Percentiles rank a stretch among this genome's conserved stretches.
phyloP scores from a whole-genome alignment of 176 grass and related monocot species.

The Metroxylon sagu region DNA sequence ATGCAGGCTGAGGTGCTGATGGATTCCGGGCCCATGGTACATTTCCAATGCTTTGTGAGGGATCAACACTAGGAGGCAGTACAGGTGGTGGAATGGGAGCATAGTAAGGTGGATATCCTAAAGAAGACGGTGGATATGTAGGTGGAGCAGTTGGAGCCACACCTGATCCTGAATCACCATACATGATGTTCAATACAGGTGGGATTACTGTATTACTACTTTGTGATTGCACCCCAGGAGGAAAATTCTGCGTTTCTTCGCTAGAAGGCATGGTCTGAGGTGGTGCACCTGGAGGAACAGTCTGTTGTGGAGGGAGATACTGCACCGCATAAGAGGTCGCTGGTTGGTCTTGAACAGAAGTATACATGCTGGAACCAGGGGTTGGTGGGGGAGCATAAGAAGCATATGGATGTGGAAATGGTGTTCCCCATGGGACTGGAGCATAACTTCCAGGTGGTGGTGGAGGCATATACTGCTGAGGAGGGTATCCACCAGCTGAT shows the following conservation, averaged over 20 bases:
- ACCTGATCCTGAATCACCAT: conserved; percentile 46
- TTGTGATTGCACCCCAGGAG: conserved; percentile 47
- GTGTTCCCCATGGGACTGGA: conserved; percentile 64
- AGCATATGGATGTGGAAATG: conserved; percentile 47
- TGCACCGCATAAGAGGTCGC: conserved; percentile 42
- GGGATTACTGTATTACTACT: conserved; percentile 35
- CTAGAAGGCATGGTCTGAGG: conserved; percentile 22
- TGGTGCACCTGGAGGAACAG: conserved; percentile 61
- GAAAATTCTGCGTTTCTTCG: conserved; percentile 42
- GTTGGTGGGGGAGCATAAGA: conserved; percentile 52
- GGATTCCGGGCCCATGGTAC: conserved; percentile 63
- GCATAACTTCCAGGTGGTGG: conserved; percentile 74
- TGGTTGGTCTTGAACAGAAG: conserved; percentile 36
- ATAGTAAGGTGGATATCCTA: conserved; percentile 63
- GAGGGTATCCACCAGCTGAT: conserved; percentile 48
- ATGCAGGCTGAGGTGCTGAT: conserved; percentile 25
- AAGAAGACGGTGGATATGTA: conserved; percentile 4
- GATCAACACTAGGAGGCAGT: conserved; percentile 49
- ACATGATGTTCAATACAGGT: conserved; percentile 38
- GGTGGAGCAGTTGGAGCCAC: conserved; percentile 30
- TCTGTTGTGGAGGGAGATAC: conserved; percentile 41
- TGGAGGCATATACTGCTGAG: conserved; percentile 60
- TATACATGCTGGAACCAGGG: conserved; percentile 56
- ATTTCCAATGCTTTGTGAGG: conserved; percentile 56
- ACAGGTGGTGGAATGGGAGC: conserved; percentile 34